phyloP scores from a whole-genome alignment of 225 moss, liverwort and hornwort species.

The Pleurozium schreberi region DNA sequence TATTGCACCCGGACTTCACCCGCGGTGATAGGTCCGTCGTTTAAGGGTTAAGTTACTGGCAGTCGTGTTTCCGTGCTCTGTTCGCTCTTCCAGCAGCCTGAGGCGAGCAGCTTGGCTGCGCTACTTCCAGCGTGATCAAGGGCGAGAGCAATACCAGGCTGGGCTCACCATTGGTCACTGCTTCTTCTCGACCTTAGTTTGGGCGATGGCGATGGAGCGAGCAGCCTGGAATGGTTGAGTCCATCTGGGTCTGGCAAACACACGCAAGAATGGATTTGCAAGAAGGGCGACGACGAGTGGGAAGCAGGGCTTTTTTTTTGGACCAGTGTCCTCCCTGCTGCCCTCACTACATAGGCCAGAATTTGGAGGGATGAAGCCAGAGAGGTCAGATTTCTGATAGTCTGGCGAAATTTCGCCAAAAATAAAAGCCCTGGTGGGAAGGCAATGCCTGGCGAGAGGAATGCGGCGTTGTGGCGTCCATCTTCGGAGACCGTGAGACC shows the following conservation, averaged over 20 bases:
- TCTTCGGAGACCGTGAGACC: conserved; percentile 77
- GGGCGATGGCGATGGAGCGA: background rate
- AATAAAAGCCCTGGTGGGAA: too few relatives aligned
- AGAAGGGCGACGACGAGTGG: background rate
- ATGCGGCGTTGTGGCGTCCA: conserved; percentile 91
- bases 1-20: too few relatives aligned
- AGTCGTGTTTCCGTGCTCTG: background rate
- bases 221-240: conserved; percentile 57
- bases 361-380: too few relatives aligned
- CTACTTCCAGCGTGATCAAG: background rate
- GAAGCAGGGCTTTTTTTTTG: too few relatives aligned
- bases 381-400: too few relatives aligned
- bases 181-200: background rate
- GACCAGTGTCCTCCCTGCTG: too few relatives aligned
- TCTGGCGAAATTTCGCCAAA: too few relatives aligned
- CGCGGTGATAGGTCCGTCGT: too few relatives aligned
- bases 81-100: background rate
- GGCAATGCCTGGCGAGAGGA: conserved; percentile 71
- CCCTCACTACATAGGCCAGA: too few relatives aligned
- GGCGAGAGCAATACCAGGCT: background rate
- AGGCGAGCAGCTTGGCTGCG: background rate
- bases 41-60: too few relatives aligned
- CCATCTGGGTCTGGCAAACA: conserved; percentile 38
- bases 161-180: background rate
- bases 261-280: conserved; percentile 37